phyloP scores from a whole-genome alignment of 371 early-diverging fungal genomes.

The Rhizomucor pusillus region DNA sequence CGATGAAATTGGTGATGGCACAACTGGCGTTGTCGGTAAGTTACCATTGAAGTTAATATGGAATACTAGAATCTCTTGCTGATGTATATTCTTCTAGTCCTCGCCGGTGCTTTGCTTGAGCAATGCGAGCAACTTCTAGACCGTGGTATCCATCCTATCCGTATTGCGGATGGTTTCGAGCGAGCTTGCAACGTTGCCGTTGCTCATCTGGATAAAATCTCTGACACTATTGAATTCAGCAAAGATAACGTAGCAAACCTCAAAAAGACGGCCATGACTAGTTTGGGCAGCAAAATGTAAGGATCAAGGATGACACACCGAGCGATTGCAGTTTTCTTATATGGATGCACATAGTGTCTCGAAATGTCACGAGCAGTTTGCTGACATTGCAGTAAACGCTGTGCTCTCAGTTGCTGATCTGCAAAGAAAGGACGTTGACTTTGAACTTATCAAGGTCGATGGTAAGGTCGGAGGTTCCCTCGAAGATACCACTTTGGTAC shows the following conservation, averaged over 20 bases:
- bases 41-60: slow-evolving; percentile 5
- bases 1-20: slow-evolving; percentile 99
- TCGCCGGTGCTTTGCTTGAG: slow-evolving; percentile 98
- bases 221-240: slow-evolving; percentile 87
- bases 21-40: slow-evolving; percentile 98
- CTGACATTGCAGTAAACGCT: slow-evolving; percentile 98
- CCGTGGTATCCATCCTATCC: slow-evolving; percentile 99
- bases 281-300: slow-evolving; percentile 98
- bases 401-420: slow-evolving; percentile 97
- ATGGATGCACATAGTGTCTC: slow-evolving; percentile 70
- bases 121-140: slow-evolving; percentile 96
- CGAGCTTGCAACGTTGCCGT: slow-evolving; percentile 94
- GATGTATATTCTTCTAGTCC: slow-evolving; percentile 55
- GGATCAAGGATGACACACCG: slow-evolving; percentile 10
- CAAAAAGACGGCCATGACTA: slow-evolving; percentile 97
- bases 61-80: background rate
- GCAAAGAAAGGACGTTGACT: slow-evolving; percentile 99
- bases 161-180: slow-evolving; percentile 99
- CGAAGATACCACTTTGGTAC: slow-evolving; percentile 90
- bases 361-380: slow-evolving; percentile 96
- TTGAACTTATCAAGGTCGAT: slow-evolving; percentile 99
- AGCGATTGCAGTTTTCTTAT: background rate
- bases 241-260: slow-evolving; percentile 83
- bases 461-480: slow-evolving; percentile 97
- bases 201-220: slow-evolving; percentile 86